Conservation (phyloP, 2,329 filamentous ascomycete species). For the Apiospora marii region DNA sequence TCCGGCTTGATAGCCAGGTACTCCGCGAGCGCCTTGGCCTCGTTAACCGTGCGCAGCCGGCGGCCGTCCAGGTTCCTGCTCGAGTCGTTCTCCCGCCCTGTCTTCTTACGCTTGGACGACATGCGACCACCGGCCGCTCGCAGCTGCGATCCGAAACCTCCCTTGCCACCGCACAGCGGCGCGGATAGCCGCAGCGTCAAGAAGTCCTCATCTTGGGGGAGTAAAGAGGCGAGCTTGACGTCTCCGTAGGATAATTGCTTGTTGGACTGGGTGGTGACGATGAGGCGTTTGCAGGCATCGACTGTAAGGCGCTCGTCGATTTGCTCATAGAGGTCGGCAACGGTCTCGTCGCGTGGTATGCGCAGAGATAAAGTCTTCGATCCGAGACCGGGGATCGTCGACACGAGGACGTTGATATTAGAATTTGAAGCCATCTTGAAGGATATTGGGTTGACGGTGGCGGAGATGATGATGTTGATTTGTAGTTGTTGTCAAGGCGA, state of each 20-base stretch:
- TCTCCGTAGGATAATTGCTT: conserved; percentile 60
- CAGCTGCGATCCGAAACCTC: conserved; percentile 96
- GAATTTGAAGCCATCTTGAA: conserved; percentile 57
- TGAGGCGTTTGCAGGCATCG: conserved; percentile 63
- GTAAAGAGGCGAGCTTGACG: conserved; percentile 40
- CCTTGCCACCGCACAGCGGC: conserved; percentile 90
- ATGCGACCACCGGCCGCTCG: conserved; percentile 97
- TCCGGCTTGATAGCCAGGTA: conserved; percentile 96
- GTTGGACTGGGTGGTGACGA: conserved; percentile 84
- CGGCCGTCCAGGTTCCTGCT: conserved; percentile 94
- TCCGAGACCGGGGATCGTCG: conserved; percentile 82
- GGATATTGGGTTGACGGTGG: background rate
- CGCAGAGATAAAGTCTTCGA: conserved; percentile 86
- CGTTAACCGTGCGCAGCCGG: conserved; percentile 87
- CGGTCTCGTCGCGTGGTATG: conserved; percentile 68
- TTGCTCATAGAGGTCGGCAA: conserved; percentile 70
- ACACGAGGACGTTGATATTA: conserved; percentile 82
- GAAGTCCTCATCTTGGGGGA: conserved; percentile 66
- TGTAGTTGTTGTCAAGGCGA: background rate
- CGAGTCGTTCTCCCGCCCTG: conserved; percentile 85
- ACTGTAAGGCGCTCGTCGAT: conserved; percentile 68
- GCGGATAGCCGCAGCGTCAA: conserved; percentile 83
- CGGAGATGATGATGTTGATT: background rate
- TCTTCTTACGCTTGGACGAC: conserved; percentile 90
- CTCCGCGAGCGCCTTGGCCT: conserved; percentile 94